Base-by-base conservation (phyloP, 192 early-diverging fungal species). In the Podila verticillata region DNA sequence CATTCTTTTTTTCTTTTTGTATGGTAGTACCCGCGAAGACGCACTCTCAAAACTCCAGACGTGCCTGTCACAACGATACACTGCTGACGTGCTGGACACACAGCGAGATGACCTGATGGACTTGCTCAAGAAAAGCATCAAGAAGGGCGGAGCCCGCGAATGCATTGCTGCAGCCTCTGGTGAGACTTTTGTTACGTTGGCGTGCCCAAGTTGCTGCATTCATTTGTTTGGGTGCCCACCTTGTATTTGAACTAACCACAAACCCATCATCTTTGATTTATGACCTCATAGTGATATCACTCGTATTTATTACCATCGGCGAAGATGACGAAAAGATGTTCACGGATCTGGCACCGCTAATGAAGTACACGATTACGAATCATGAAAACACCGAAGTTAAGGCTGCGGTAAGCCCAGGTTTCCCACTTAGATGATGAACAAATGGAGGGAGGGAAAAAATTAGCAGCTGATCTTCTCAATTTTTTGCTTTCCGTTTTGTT, bases 11-110 rank as follows among this genome's bases (percentile, higher is more conserved):
- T 15, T 17, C 4, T 15, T 17, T 44, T 10, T 26, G 22, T 54
- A 4, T 60, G 26, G n/a, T 73, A 91, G 90, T 59, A 83, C 84
- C 19, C 74, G 92, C 26, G 90, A 91, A 73, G 84, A 87, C 57
- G 86, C 86, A 0, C 72, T 93, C 48, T 51, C 75, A 4, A 84
- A 73, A 24, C 67, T 90, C 47, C 84, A 84, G 15, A 71, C 71
- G 1, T 66, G 87, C 7, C 74, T 91, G 70, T 72, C 89, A 29
- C 87, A 84, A 35, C 73, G 86, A 12, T 89, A 88, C 68, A 75
- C 87, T 24, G 89, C 88, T 24, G 85, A 88, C 8, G 70, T 72
- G 13, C 79, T 92, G 39, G 84, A 89, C 22, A 68, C 73, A 20
- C 84, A 84, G 49, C 70, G 84, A 7, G 74, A 91, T 59, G 84